These are phyloP conservation scores for Candida caryicola DNA, from an alignment of 805 yeast genomes.

Conservation along the genomic window DNA sequence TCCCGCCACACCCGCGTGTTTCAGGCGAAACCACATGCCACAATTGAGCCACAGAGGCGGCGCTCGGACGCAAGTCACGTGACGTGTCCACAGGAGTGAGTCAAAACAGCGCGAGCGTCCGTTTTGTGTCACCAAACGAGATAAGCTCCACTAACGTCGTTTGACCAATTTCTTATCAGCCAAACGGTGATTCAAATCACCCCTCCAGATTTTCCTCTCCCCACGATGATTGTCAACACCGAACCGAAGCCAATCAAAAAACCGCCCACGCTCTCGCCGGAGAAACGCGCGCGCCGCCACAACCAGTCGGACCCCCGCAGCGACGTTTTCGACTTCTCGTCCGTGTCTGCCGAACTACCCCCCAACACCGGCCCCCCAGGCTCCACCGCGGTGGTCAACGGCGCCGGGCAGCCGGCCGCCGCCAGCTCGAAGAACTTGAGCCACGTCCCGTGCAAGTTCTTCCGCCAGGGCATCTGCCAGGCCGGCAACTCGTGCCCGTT, in stretches of 20 bases:
- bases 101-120: no score
- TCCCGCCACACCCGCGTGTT: no score
- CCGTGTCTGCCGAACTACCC: slow-evolving; percentile 23
- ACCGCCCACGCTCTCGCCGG: not conserved
- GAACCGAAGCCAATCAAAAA: not conserved
- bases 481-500: slow-evolving; percentile 93
- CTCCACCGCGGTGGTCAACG: slow-evolving; percentile 16
- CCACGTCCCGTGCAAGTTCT: slow-evolving; percentile 97
- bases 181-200: no score
- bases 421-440: slow-evolving; percentile 52
- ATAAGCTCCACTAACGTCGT: no score
- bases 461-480: slow-evolving; percentile 87
- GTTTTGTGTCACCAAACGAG: no score
- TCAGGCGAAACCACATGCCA: no score
- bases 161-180: no score
- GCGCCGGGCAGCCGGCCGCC: slow-evolving; percentile 5
- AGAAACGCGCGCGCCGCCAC: not conserved
- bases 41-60: no score
- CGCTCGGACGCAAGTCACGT: no score
- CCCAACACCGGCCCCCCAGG: slow-evolving; percentile 39
- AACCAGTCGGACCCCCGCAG: slow-evolving; percentile 4
- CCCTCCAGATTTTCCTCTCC: no score
- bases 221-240: not conserved
- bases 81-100: no score
- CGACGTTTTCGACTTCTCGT: slow-evolving; percentile 13